A percentile compares a stretch with the other conserved stretches of the same genome.
Conservation (phyloP, 2,329 filamentous ascomycete genomes). For the Aureobasidium sp. region DNA sequence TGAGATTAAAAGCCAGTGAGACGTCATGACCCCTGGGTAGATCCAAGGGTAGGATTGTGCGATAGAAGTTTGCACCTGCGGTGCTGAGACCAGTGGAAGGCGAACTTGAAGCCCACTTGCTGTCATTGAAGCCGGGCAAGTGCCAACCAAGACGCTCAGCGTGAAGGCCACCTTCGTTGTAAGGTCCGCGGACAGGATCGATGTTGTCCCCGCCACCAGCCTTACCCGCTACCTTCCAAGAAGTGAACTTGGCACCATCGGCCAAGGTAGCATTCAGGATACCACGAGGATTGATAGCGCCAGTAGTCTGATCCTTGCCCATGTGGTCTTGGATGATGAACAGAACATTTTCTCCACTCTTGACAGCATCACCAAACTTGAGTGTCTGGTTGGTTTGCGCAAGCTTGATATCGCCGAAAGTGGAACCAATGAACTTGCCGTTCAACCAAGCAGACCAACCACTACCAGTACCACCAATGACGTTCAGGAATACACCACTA, state of each 20-base stretch:
- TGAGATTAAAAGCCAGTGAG: constrained; percentile 49
- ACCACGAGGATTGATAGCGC: constrained; percentile 44
- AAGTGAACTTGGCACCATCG: constrained; percentile 40
- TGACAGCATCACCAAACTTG: constrained; percentile 45
- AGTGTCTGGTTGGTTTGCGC: constrained; percentile 36
- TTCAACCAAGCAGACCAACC: constrained; percentile 55
- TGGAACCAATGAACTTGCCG: constrained; percentile 49
- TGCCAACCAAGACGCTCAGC: constrained; percentile 54
- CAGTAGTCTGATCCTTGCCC: constrained; percentile 50
- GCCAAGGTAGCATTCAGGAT: constrained; percentile 47
- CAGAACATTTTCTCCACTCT: constrained; percentile 39
- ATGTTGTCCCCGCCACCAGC: constrained; percentile 47
- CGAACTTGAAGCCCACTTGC: constrained; percentile 35
- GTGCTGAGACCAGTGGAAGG: constrained; percentile 28
- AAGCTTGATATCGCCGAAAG: constrained; percentile 43
- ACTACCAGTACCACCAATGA: constrained; percentile 47
- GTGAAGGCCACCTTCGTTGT: constrained; percentile 53
- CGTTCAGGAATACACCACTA: constrained; percentile 35
- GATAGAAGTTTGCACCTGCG: constrained; percentile 51
- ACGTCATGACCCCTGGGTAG: constrained; percentile 49
- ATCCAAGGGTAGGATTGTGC: constrained; percentile 44
- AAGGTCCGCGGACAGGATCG: constrained; percentile 50
- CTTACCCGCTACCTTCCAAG: constrained; percentile 54
- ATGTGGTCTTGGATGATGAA: constrained; percentile 54
- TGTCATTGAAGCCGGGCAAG: constrained; percentile 46